Evolutionary conservation across 176 grass and related monocot genomes (phyloP).

Genomic region (Lolium rigidum): DNA sequence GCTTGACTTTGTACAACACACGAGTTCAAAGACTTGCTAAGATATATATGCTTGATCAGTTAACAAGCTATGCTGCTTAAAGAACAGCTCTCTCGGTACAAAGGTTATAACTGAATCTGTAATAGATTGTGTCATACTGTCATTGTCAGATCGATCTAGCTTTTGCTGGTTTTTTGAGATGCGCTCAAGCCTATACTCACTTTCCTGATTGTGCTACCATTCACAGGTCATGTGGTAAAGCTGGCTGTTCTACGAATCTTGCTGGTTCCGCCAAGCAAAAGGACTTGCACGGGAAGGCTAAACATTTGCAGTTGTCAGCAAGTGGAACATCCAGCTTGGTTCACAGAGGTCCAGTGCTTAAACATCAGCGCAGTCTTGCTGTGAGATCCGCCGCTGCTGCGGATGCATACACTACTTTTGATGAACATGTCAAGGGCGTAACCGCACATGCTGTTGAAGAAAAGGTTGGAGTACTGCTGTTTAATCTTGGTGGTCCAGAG

Average conservation of each 20-base stretch:
- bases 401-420: conserved; percentile 43
- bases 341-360: conserved; percentile 37
- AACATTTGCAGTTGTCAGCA: conserved; percentile 37
- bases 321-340: conserved; percentile 27
- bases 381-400: conserved; percentile 44
- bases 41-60: not conserved
- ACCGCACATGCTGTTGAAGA: conserved; percentile 51
- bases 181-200: not conserved
- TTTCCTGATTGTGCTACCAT: conserved; percentile 20
- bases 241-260: not conserved
- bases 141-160: not conserved
- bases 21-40: not conserved
- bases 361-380: conserved; percentile 24
- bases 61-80: not conserved
- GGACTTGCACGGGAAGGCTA: conserved; percentile 18
- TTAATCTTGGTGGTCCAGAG: conserved; percentile 96
- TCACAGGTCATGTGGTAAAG: conserved; percentile 41
- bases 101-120: no score
- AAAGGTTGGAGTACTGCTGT: conserved; percentile 83
- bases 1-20: not conserved
- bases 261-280: conserved; percentile 24
- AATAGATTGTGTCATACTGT: not conserved
- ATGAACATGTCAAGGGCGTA: conserved; percentile 37
- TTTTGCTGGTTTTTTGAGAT: not conserved
- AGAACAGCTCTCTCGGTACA: no score